Conservation (phyloP, 805 yeast genomes). For the Sporopachydermia quercuum region DNA sequence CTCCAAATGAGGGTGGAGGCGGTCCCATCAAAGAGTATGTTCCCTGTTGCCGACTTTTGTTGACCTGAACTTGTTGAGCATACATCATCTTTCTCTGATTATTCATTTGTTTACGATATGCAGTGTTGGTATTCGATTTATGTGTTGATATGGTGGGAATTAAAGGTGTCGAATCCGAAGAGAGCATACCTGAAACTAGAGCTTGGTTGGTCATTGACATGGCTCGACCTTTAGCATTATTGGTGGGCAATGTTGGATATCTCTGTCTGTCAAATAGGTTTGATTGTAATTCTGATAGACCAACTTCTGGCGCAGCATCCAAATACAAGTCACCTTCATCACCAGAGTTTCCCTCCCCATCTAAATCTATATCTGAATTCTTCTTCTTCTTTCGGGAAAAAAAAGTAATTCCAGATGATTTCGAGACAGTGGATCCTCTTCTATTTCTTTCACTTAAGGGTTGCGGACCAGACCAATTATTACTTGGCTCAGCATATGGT, state of each 20-base stretch:
- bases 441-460: too few species aligned
- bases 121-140: not conserved
- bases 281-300: too few species aligned
- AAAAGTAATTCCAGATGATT: too few species aligned
- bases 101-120: not conserved
- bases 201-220: not conserved
- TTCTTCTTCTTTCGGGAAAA: conserved; percentile 1
- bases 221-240: not conserved
- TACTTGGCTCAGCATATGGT: too few species aligned
- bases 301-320: not conserved
- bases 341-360: not conserved
- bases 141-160: too few species aligned
- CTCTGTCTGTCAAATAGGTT: not conserved
- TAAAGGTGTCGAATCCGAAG: too few species aligned
- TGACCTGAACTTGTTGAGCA: not conserved
- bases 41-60: not conserved
- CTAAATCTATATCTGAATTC: not conserved
- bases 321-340: not conserved
- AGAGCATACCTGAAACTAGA: too few species aligned
- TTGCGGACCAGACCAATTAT: too few species aligned
- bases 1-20: not conserved
- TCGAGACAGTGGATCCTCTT: too few species aligned
- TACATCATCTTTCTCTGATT: not conserved
- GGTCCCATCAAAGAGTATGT: not conserved
- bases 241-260: not conserved